Percentiles rank a stretch among this genome's conserved stretches.
Conservation (phyloP, 768 basidiomycete genomes). For the Baorangia bicolor region DNA sequence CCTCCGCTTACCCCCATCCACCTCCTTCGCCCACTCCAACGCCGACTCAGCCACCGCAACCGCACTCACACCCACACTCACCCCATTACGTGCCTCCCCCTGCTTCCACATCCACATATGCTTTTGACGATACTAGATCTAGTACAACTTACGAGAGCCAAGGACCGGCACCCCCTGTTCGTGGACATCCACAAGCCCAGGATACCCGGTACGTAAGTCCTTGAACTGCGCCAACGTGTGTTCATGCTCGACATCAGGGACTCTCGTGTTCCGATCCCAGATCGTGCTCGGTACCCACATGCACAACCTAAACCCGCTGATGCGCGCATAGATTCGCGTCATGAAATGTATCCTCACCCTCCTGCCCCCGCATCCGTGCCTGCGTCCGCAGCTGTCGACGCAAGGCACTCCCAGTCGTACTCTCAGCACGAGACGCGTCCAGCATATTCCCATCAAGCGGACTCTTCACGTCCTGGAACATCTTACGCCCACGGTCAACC, state of each 20-base stretch:
- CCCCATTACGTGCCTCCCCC: conserved; percentile 25
- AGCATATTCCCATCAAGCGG: conserved; percentile 18
- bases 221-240: background rate
- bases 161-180: conserved; percentile 9
- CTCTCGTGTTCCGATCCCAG: conserved; percentile 21
- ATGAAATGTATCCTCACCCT: conserved; percentile 24
- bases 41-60: conserved; percentile 26
- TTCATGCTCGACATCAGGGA: conserved; percentile 16
- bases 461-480: conserved; percentile 21
- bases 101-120: conserved; percentile 17
- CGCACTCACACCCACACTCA: conserved; percentile 18
- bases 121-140: conserved; percentile 23
- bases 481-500: conserved; percentile 21
- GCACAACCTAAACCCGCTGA: conserved; percentile 20
- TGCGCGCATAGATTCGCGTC: conserved; percentile 26
- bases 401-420: conserved; percentile 22
- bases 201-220: conserved; percentile 23
- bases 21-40: conserved; percentile 33
- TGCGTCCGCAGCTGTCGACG: conserved; percentile 15
- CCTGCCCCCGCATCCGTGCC: conserved; percentile 13
- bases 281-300: conserved; percentile 23
- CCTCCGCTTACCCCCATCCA: conserved; percentile 28
- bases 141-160: conserved; percentile 20
- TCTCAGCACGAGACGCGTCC: conserved; percentile 23
- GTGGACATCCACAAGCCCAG: conserved; percentile 21